phyloP scores from a whole-genome alignment of 1,284 basidiomycete genomes.

The Leccinum griseonigrum region DNA sequence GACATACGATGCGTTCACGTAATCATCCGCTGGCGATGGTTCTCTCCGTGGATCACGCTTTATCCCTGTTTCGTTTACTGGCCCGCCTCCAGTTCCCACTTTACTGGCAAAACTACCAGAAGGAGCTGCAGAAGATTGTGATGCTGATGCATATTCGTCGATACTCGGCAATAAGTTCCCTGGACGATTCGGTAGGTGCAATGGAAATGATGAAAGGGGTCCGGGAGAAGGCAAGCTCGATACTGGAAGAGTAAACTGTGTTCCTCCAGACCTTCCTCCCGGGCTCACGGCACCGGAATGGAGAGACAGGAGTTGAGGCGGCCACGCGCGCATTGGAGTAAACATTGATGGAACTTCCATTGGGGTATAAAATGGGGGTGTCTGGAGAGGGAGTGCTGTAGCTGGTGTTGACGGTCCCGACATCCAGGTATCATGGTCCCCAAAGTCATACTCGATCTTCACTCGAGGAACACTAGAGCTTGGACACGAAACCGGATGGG shows the following conservation, averaged over 20 bases:
- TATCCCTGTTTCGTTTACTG: background rate
- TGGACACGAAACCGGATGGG: background rate
- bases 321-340: slow-evolving; percentile 15
- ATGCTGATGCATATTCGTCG: slow-evolving; percentile 13
- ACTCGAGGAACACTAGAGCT: slow-evolving; percentile 18
- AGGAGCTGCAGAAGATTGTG: slow-evolving; percentile 4
- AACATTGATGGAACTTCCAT: slow-evolving; percentile 24
- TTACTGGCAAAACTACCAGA: background rate
- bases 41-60: slow-evolving; percentile 6
- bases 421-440: slow-evolving; percentile 23
- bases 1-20: slow-evolving; percentile 91
- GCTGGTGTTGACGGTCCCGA: slow-evolving; percentile 24
- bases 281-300: slow-evolving; percentile 7
- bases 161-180: slow-evolving; percentile 18
- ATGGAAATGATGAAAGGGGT: slow-evolving; percentile 15
- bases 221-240: slow-evolving; percentile 7
- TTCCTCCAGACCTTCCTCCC: slow-evolving; percentile 8
- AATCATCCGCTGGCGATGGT: slow-evolving; percentile 63
- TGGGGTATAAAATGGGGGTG: slow-evolving; percentile 31
- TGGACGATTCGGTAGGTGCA: slow-evolving; percentile 23
- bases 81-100: background rate
- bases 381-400: slow-evolving; percentile 23
- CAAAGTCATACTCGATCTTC: slow-evolving; percentile 26
- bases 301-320: slow-evolving; percentile 4
- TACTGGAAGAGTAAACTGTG: slow-evolving; percentile 3